Conservation (phyloP, 352 stramenopile genomes). For the Thraustochytrium sp. region DNA sequence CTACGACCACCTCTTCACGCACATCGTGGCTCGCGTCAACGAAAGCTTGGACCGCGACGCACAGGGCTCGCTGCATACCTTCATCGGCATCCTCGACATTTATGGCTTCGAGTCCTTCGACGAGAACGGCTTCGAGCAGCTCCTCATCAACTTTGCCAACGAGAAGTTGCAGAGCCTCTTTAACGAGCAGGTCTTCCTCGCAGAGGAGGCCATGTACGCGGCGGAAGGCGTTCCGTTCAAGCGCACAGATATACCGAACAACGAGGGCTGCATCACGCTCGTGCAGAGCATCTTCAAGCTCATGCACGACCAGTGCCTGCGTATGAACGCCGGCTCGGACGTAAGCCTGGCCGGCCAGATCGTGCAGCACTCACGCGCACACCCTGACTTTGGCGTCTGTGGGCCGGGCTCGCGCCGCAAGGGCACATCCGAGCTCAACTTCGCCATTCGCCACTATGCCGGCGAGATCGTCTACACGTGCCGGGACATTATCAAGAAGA, state of each 20-base stretch:
- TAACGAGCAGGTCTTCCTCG: slow-evolving; percentile 68
- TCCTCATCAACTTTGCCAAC: slow-evolving; percentile 84
- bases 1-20: slow-evolving; percentile 83
- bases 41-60: slow-evolving; percentile 50
- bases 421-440: slow-evolving; percentile 7
- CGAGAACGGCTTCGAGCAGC: slow-evolving; percentile 74
- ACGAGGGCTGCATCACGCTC: not conserved
- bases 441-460: slow-evolving; percentile 52
- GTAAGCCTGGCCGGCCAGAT: not conserved
- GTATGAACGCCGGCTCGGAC: slow-evolving; percentile 32
- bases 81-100: slow-evolving; percentile 80
- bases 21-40: slow-evolving; percentile 79
- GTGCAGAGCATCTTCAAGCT: slow-evolving; percentile 28
- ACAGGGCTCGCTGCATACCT: slow-evolving; percentile 51
- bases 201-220: slow-evolving; percentile 71
- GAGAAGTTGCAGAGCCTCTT: slow-evolving; percentile 78
- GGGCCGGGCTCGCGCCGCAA: not conserved
- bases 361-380: not conserved
- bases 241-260: slow-evolving; percentile 24
- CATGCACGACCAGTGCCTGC: slow-evolving; percentile 39
- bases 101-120: slow-evolving; percentile 82
- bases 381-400: not conserved
- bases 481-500: slow-evolving; percentile 90
- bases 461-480: slow-evolving; percentile 78
- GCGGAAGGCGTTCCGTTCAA: slow-evolving; percentile 50